Evolutionary conservation across 768 basidiomycete genomes (phyloP).

Genomic region (Auricularia auricula-judae): DNA sequence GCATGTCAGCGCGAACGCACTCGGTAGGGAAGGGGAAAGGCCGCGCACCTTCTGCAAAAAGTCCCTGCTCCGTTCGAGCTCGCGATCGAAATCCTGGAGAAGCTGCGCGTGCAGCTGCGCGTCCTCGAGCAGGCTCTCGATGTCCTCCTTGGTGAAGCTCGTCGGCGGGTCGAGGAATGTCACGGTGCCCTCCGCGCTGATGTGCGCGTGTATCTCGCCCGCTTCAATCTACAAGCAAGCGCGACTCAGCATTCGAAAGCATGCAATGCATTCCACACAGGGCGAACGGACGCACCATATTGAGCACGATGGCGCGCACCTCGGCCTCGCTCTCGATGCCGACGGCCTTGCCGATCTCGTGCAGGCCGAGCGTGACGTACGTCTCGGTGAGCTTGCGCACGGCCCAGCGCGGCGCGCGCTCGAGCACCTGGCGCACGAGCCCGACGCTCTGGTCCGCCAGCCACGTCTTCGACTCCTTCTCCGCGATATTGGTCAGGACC

Average conservation of each 20-base stretch:
- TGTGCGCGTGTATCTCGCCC: constrained; percentile 55
- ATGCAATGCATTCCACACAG: neutral
- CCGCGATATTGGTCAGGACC: constrained; percentile 34
- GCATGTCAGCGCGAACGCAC: neutral
- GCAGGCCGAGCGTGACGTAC: constrained; percentile 65
- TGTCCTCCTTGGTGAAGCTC: constrained; percentile 42
- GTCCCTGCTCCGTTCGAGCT: constrained; percentile 55
- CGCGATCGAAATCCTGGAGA: constrained; percentile 40
- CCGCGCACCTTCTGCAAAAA: constrained; percentile 58
- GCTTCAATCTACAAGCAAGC: constrained; percentile 47
- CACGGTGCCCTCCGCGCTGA: constrained; percentile 60
- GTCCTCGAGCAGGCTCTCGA: constrained; percentile 45
- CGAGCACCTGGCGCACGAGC: constrained; percentile 53
- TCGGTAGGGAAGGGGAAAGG: neutral
- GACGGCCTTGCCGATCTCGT: constrained; percentile 50
- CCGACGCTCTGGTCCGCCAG: constrained; percentile 63
- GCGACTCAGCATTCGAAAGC: neutral
- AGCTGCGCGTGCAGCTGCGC: constrained; percentile 44
- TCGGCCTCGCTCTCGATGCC: constrained; percentile 17
- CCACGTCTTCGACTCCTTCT: constrained; percentile 43
- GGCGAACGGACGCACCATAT: constrained; percentile 47
- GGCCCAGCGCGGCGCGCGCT: constrained; percentile 64
- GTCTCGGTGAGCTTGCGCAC: constrained; percentile 74
- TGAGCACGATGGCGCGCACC: constrained; percentile 43
- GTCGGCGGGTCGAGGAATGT: constrained; percentile 52